Percentiles rank a stretch among this genome's conserved stretches.
phyloP scores from a whole-genome alignment of 75 land plant species.

The Ceratopteris richardii region DNA sequence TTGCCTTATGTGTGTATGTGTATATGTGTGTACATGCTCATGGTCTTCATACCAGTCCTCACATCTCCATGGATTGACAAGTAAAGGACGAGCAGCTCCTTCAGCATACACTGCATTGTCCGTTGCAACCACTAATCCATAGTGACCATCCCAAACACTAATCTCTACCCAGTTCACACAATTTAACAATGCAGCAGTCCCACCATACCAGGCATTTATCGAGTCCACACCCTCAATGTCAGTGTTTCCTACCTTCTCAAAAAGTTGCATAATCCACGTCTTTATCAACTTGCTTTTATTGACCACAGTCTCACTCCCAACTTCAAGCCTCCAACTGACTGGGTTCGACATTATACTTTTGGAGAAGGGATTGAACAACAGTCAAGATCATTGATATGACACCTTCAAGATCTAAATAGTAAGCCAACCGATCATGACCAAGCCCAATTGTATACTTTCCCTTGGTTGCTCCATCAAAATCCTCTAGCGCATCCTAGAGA shows the following conservation, averaged over 20 bases:
- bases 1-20: too few species aligned
- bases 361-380: constrained; percentile 74
- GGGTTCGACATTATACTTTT: constrained; percentile 74
- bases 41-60: too few species aligned
- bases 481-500: constrained; percentile 34
- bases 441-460: constrained; percentile 34
- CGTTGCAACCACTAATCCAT: constrained; percentile 90
- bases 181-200: constrained; percentile 87
- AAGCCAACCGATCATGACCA: constrained; percentile 29
- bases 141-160: constrained; percentile 94
- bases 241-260: constrained; percentile 88
- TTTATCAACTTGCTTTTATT: constrained; percentile 99
- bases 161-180: constrained; percentile 98
- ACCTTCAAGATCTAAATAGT: constrained; percentile 32
- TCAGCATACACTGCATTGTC: constrained; percentile 99
- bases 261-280: constrained; percentile 84
- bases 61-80: too few species aligned
- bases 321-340: constrained; percentile 88
- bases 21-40: too few species aligned
- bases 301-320: constrained; percentile 96
- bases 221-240: constrained; percentile 98
- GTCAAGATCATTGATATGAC: constrained; percentile 71
- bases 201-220: too few species aligned
- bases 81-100: constrained; percentile 96
- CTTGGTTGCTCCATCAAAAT: constrained; percentile 24